A percentile compares a stretch with the other conserved stretches of the same genome.
These are phyloP conservation scores for Starmerella apis DNA, from an alignment of 805 yeast species.

Conservation along the genomic window DNA sequence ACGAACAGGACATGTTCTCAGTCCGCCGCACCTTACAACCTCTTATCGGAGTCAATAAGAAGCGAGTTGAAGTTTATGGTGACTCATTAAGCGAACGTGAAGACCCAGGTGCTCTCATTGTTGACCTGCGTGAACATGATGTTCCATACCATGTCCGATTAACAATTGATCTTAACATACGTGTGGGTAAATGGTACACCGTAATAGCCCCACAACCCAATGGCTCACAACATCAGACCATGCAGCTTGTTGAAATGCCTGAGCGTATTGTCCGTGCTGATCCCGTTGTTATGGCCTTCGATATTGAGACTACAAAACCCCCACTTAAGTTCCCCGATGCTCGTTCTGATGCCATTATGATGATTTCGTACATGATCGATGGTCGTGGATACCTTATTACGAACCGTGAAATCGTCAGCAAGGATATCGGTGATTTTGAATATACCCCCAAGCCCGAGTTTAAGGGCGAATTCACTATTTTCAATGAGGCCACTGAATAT, in stretches of 20 bases:
- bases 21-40: slow-evolving; percentile 66
- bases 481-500: slow-evolving; percentile 80
- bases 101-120: slow-evolving; percentile 41
- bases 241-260: slow-evolving; percentile 51
- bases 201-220: slow-evolving; percentile 7
- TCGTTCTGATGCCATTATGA: slow-evolving; percentile 84
- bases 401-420: slow-evolving; percentile 84
- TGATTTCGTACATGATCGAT: slow-evolving; percentile 98
- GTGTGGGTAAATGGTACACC: slow-evolving; percentile 92
- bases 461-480: slow-evolving; percentile 78
- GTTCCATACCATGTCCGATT: slow-evolving; percentile 96
- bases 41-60: slow-evolving; percentile 55
- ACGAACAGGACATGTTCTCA: slow-evolving; percentile 57
- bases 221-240: slow-evolving; percentile 32
- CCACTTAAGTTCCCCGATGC: slow-evolving; percentile 95
- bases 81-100: slow-evolving; percentile 45
- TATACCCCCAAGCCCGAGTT: slow-evolving; percentile 96
- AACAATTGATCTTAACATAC: slow-evolving; percentile 67
- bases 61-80: slow-evolving; percentile 51
- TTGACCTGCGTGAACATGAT: slow-evolving; percentile 84
- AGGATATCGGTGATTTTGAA: slow-evolving; percentile 93
- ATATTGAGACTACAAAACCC: slow-evolving; percentile 94
- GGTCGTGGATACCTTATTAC: slow-evolving; percentile 93
- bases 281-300: slow-evolving; percentile 92
- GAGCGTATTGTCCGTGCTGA: slow-evolving; percentile 90